Conservation (phyloP, 1,284 basidiomycete genomes). For the Ganoderma leucocontextum region DNA sequence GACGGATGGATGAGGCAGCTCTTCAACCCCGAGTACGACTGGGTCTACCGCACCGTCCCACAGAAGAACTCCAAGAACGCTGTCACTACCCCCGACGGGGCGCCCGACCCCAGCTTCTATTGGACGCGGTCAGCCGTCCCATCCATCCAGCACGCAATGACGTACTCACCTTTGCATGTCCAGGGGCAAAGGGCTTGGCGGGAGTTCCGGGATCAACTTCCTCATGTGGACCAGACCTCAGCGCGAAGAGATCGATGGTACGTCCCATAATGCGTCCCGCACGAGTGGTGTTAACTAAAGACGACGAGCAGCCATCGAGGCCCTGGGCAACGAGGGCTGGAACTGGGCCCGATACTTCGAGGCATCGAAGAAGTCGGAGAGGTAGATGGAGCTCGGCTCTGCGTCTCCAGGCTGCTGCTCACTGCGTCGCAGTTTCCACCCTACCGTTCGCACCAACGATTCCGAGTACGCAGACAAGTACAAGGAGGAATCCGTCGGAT, state of each 20-base stretch:
- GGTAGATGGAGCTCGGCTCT: constrained; percentile 16
- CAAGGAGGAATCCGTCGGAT: constrained; percentile 13
- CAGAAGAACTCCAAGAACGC: constrained; percentile 17
- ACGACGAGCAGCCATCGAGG: constrained; percentile 28
- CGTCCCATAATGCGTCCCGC: not conserved
- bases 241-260: constrained; percentile 30
- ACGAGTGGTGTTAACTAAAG: not conserved
- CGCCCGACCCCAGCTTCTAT: constrained; percentile 22
- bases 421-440: not conserved
- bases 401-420: not conserved
- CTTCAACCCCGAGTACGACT: constrained; percentile 32
- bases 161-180: not conserved
- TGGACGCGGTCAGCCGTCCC: constrained; percentile 5
- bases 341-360: constrained; percentile 36
- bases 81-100: constrained; percentile 6
- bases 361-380: constrained; percentile 33
- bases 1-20: constrained; percentile 27
- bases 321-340: constrained; percentile 42
- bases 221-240: constrained; percentile 28
- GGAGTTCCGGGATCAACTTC: constrained; percentile 30
- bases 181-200: constrained; percentile 34
- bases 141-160: not conserved
- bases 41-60: constrained; percentile 25
- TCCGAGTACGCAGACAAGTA: not conserved
- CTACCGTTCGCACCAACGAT: not conserved